Evolutionary conservation across 495 filamentous ascomycete genomes (phyloP), one percentile per base, ranked within the genome.

Genomic region (Penicillium cataractarum): DNA sequence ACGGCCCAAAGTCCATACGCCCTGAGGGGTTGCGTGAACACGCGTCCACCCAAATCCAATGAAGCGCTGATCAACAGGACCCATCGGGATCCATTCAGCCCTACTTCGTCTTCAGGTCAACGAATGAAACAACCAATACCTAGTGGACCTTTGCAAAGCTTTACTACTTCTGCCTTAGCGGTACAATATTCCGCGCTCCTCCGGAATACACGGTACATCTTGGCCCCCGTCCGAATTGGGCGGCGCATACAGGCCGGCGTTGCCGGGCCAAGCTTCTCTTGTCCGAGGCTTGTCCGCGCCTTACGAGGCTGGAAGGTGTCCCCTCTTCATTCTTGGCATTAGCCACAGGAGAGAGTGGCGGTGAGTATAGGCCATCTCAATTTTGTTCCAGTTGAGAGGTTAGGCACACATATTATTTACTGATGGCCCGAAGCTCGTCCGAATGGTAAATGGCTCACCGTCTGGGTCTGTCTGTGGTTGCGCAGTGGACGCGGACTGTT

Each of bases 201-300:
- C 22, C 52, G 60, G 37, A 26, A 53, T 53, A 64, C 57, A 60
- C 57, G 57, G 35, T 62, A 55, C 35, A 44, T 21, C 40, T 44
- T 44, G 40, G 37, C 44, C 37, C n/a, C 31, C 19, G 37, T 35
- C 39, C 10, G 39, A 35, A 15, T 48, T 57, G 49, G 44, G 44
- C 39, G 46, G 44, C 50, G 13, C 40, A 42, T 24, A 15, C n/a
- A 33, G 35, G 19, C 62, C 58, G 65, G 32, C 12, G 50, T 44
- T 56, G 22, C 60, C 66, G 70, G 70, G 72, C 72, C 66, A 75
- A 75, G 72, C 68, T 66, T 73, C 62, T 62, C 63, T 57, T 67
- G 65, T 67, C 63, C 15, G 63, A 75, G 63, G 72, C 71, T 73
- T 75, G 72, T 68, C 61, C 27, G 32, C 59, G 69, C 69, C 71